Conservation (phyloP, 805 yeast genomes). For the Lipomyces starkeyi region DNA sequence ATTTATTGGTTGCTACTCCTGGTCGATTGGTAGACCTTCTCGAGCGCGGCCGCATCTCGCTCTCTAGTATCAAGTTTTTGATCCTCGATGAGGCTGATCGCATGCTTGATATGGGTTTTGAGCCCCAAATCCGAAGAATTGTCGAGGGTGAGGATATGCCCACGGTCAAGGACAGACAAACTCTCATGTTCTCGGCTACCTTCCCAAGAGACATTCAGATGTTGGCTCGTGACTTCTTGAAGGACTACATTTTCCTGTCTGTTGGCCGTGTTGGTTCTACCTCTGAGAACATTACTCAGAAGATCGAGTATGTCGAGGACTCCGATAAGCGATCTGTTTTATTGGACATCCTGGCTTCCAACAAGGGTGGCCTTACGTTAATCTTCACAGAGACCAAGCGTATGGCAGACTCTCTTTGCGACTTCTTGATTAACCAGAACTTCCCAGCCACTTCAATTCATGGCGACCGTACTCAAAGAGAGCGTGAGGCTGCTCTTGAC, state of each 20-base stretch:
- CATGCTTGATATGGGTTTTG: slow-evolving; percentile 99
- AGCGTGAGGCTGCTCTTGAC: slow-evolving; percentile 96
- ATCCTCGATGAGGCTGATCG: slow-evolving; percentile 99
- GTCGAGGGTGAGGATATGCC: slow-evolving; percentile 99
- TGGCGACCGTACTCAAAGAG: slow-evolving; percentile 98
- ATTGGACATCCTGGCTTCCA: slow-evolving; percentile 80
- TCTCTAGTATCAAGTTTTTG: slow-evolving; percentile 86
- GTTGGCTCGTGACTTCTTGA: slow-evolving; percentile 96
- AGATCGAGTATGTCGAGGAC: slow-evolving; percentile 88
- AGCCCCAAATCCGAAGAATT: slow-evolving; percentile 98
- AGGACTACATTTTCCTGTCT: slow-evolving; percentile 92
- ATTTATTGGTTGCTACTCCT: slow-evolving; percentile 96
- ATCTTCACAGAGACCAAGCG: slow-evolving; percentile 98
- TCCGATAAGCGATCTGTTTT: slow-evolving; percentile 90
- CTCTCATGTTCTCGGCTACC: slow-evolving; percentile 98
- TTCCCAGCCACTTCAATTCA: slow-evolving; percentile 98
- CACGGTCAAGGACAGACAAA: slow-evolving; percentile 85
- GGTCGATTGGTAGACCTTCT: slow-evolving; percentile 97
- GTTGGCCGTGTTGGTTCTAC: slow-evolving; percentile 99
- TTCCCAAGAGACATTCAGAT: slow-evolving; percentile 98
- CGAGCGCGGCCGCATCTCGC: slow-evolving; percentile 92
- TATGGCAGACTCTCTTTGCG: slow-evolving; percentile 96
- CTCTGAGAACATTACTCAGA: slow-evolving; percentile 97
- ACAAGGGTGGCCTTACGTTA: slow-evolving; percentile 84
- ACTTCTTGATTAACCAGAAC: slow-evolving; percentile 83